Conservation (phyloP, 108 stramenopile genomes). For the Fragilariopsis cylindrus region DNA sequence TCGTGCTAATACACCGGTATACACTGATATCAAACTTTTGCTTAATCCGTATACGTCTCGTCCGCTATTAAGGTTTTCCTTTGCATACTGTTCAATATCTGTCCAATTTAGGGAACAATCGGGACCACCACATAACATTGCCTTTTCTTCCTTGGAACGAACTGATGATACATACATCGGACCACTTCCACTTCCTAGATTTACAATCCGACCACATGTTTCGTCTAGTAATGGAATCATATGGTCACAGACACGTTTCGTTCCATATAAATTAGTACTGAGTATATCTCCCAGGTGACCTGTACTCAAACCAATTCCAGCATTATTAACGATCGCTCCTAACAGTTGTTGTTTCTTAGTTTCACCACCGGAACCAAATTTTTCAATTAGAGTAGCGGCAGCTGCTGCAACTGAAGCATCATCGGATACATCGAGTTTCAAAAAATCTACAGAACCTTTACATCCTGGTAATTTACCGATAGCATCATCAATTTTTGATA, state of each 20-base stretch:
- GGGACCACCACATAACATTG: constrained; percentile 18
- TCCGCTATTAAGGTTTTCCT: constrained; percentile 41
- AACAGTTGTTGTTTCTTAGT: background rate
- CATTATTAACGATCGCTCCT: constrained; percentile 72
- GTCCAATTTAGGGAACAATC: constrained; percentile 8
- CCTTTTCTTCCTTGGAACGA: constrained; percentile 16
- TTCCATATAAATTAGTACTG: constrained; percentile 58
- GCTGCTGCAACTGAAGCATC: constrained; percentile 52
- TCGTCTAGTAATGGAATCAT: constrained; percentile 46
- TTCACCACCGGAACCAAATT: constrained; percentile 13
- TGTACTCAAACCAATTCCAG: constrained; percentile 49
- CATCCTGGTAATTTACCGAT: constrained; percentile 29
- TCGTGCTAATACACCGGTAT: constrained; percentile 51
- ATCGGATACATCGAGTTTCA: constrained; percentile 50
- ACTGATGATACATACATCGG: constrained; percentile 36
- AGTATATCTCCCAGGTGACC: constrained; percentile 43
- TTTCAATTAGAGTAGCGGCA: constrained; percentile 33
- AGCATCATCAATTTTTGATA: constrained; percentile 41
- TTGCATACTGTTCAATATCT: constrained; percentile 41
- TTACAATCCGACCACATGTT: constrained; percentile 56
- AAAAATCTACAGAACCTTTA: constrained; percentile 45
- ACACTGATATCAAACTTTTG: constrained; percentile 60
- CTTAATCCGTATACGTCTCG: constrained; percentile 45
- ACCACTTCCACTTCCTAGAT: constrained; percentile 59
- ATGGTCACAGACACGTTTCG: constrained; percentile 53